Base-by-base conservation (phyloP, 305 asterid genomes). In the Ilex paraguariensis region DNA sequence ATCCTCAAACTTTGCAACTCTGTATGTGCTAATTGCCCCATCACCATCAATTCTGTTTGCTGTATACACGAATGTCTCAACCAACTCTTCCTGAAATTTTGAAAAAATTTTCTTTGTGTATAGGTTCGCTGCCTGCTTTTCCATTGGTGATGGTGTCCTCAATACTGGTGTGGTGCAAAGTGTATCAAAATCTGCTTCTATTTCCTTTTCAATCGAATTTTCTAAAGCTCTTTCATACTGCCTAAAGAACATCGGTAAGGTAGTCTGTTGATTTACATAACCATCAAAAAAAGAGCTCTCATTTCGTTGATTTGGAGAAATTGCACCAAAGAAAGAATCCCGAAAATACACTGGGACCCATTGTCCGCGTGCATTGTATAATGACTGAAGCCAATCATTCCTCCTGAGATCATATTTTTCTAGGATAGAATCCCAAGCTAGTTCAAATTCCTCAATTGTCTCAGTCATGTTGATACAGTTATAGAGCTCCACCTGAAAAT, bases 291-390 rank as follows among this genome's bases (percentile, higher is more conserved):
- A 85, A 14, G 87, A 80, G 77, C 81, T 76, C 73, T 76, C 86
- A 40, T 70, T 66, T 67, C 85, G 89, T 69, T 65, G 79, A 68
- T 73, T 73, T 40, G 85, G 79, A 46, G 69, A 75, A 65, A 86
- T 48, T 31, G 82, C 76, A 54, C 91, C 97, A 74, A 79, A 82
- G 73, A 90, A 90, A 56, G 88, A 72, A 80, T 81, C 85, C 65
- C 95, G 85, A 65, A 73, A 90, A 78, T 90, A 87, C 67, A 69
- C 95, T n/a, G 97, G 97, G 54, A 78, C 96, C 97, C 97, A 90
- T 31, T 78, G 90, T 69, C 58, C 68, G 56, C 97, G 92, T 61
- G 79, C 63, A 51, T 72, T 76, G 70, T 87, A 84, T 71, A 90
- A 66, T 39, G 90, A 77, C 59, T 76, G 95, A 74, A 90, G 92